Evolutionary conservation across 345 rosid genomes (phyloP).

Genomic region (Euphorbia tirucalli): DNA sequence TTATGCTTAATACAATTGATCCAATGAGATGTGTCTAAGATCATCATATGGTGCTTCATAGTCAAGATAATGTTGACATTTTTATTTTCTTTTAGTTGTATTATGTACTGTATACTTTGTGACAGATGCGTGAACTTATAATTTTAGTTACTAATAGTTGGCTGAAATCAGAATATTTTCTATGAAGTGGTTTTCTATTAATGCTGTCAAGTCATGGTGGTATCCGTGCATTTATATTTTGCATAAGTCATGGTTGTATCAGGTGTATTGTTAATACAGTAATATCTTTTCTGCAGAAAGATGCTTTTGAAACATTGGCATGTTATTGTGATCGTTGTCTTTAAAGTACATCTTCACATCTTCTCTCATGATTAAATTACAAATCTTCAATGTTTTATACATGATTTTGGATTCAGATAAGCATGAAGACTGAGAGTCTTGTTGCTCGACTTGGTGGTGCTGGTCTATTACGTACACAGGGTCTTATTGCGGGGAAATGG

Average conservation of each 20-base stretch:
- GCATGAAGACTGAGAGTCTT: conserved; percentile 47
- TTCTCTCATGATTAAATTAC: background rate
- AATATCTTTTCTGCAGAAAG: background rate
- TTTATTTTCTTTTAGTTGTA: background rate
- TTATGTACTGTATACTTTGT: background rate
- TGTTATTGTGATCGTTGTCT: too few relatives aligned
- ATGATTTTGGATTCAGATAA: conserved; percentile 46
- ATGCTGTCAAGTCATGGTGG: background rate
- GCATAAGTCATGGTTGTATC: too few relatives aligned
- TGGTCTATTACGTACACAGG: conserved; percentile 62
- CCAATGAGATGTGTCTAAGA: background rate
- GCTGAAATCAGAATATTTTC: too few relatives aligned
- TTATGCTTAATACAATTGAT: background rate
- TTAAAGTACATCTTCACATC: background rate
- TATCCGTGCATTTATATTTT: background rate
- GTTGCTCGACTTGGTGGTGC: conserved; percentile 43
- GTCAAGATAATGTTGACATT: background rate
- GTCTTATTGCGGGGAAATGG: conserved; percentile 91
- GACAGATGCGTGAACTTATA: too few relatives aligned
- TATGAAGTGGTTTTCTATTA: background rate
- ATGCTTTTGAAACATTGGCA: background rate
- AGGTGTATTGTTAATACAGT: background rate
- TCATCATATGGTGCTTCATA: background rate
- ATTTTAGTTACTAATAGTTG: too few relatives aligned
- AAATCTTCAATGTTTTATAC: background rate